Conservation (phyloP, 495 filamentous ascomycete species). For the Annulohypoxylon maeteangense region DNA sequence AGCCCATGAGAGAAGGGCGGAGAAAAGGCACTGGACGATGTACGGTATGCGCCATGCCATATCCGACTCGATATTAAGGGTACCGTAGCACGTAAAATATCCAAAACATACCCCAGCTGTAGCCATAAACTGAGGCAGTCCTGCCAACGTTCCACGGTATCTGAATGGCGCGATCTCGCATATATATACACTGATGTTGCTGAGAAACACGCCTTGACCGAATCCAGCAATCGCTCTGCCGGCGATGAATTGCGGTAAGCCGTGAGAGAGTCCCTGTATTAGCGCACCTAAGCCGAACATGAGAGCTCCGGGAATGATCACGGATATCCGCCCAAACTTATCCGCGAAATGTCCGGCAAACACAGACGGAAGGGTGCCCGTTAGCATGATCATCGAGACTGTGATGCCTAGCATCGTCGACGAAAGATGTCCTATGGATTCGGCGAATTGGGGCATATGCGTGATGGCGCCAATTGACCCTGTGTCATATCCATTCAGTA, state of each 20-base stretch:
- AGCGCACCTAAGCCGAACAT: conserved; percentile 66
- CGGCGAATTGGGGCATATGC: conserved; percentile 65
- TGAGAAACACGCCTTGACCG: conserved; percentile 69
- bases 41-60: conserved; percentile 69
- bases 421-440: conserved; percentile 63
- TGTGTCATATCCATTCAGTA: conserved; percentile 64
- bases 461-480: conserved; percentile 72
- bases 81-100: conserved; percentile 73
- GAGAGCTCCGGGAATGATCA: conserved; percentile 63
- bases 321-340: conserved; percentile 62
- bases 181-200: conserved; percentile 68
- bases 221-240: conserved; percentile 67
- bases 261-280: conserved; percentile 58
- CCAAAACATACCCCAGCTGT: conserved; percentile 63
- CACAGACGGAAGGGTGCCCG: conserved; percentile 69
- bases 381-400: conserved; percentile 71
- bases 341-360: conserved; percentile 73
- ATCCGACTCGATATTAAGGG: conserved; percentile 59
- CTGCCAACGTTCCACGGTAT: conserved; percentile 63
- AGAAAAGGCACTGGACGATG: conserved; percentile 56
- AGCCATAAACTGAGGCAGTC: conserved; percentile 65
- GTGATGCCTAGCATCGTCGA: conserved; percentile 67
- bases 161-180: conserved; percentile 69
- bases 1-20: conserved; percentile 51
- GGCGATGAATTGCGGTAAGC: conserved; percentile 64